These are phyloP conservation scores for Pseudophaeomoniella oleicola DNA, from an alignment of 2,329 filamentous ascomycete genomes.

Conservation along the genomic window DNA sequence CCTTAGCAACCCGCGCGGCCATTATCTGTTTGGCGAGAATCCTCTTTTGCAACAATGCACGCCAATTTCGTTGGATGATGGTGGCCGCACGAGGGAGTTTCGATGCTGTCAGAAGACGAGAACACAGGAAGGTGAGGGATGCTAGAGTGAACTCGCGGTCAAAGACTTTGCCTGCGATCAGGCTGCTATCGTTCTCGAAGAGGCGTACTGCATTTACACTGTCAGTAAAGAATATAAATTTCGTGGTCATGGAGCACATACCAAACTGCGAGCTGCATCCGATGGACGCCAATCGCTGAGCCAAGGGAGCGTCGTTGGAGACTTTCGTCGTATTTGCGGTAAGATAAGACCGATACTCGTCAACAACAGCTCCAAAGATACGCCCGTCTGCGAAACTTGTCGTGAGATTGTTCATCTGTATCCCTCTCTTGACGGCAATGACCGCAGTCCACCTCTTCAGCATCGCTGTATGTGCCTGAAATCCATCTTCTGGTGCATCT, in stretches of 20 bases:
- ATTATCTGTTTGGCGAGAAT: not conserved
- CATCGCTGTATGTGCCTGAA: conserved; percentile 23
- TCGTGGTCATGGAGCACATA: conserved; percentile 10
- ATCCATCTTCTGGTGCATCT: conserved; percentile 15
- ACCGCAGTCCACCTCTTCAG: conserved; percentile 42
- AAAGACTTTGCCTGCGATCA: conserved; percentile 27
- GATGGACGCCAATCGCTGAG: conserved; percentile 19
- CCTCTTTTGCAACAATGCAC: conserved; percentile 18
- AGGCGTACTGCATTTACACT: conserved; percentile 26
- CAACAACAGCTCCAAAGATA: conserved; percentile 40
- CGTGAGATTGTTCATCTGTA: conserved; percentile 38
- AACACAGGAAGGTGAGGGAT: conserved; percentile 45
- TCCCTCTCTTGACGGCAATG: conserved; percentile 31
- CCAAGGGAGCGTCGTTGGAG: conserved; percentile 10
- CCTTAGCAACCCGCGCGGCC: not conserved
- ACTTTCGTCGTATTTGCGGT: not conserved
- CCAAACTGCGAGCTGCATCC: conserved; percentile 29
- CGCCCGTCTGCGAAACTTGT: conserved; percentile 42
- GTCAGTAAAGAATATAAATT: not conserved
- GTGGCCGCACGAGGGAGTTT: conserved; percentile 34
- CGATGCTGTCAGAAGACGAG: conserved; percentile 38
- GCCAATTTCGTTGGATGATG: conserved; percentile 38
- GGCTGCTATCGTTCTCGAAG: conserved; percentile 17
- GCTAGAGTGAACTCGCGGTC: conserved; percentile 40
- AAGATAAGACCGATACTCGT: conserved; percentile 38